A percentile compares a stretch with the other conserved stretches of the same genome.
Conservation (phyloP, 164 flowering plant species). For the Vitis rotundifolia region DNA sequence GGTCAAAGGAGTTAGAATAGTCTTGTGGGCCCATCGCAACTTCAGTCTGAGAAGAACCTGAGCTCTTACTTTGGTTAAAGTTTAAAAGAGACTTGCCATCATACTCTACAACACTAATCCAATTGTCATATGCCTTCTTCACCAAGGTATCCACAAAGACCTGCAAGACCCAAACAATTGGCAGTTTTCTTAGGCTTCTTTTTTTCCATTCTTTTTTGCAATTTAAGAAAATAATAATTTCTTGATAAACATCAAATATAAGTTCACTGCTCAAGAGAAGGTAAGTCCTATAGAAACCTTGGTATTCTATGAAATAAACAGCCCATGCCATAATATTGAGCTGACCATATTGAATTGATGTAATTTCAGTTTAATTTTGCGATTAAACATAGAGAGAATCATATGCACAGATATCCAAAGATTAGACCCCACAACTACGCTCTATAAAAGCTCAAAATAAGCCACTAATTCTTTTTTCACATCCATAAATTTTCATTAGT, state of each 20-base stretch:
- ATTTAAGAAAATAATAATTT: not conserved
- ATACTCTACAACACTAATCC: conserved; percentile 92
- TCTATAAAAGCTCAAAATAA: not conserved
- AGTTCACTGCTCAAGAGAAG: too few relatives aligned
- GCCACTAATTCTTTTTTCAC: not conserved
- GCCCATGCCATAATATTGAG: not conserved
- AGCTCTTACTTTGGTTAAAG: conserved; percentile 41
- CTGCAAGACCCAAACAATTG: conserved; percentile 35
- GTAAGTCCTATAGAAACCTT: too few relatives aligned
- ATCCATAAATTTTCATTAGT: not conserved
- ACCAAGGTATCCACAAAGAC: conserved; percentile 85
- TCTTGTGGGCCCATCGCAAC: conserved; percentile 28
- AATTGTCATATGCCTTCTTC: conserved; percentile 93
- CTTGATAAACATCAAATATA: not conserved
- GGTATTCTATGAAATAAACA: not conserved
- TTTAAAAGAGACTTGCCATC: conserved; percentile 76
- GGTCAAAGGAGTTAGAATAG: conserved; percentile 46
- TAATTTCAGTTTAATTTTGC: not conserved
- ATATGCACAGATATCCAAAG: not conserved
- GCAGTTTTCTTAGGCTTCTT: not conserved
- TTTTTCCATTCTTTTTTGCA: too few relatives aligned
- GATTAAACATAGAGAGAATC: not conserved
- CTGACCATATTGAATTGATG: not conserved
- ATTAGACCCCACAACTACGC: not conserved
- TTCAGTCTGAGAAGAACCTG: conserved; percentile 36